Evolutionary conservation across 1,284 basidiomycete species (phyloP).

Genomic region (Cutaneotrichosporon cavernicola): DNA sequence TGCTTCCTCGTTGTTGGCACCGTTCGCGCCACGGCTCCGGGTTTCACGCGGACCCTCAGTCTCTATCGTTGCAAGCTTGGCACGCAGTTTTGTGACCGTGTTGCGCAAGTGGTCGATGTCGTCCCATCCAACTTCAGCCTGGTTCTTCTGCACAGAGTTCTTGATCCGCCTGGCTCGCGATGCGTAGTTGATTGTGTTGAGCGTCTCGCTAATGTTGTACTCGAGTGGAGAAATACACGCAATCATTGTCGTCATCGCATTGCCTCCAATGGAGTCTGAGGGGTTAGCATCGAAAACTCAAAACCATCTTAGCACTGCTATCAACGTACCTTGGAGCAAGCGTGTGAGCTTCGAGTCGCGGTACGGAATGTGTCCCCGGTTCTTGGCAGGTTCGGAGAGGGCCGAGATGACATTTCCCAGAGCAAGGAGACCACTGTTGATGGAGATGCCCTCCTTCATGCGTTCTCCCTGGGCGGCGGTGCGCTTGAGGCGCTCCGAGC

Average conservation of each 20-base stretch:
- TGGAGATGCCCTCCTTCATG: conserved; percentile 94
- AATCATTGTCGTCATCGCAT: conserved; percentile 97
- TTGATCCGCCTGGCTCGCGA: conserved; percentile 97
- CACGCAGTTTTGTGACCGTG: conserved; percentile 73
- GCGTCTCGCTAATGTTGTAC: conserved; percentile 90
- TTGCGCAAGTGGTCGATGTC: conserved; percentile 94
- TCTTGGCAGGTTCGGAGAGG: conserved; percentile 79
- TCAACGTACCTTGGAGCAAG: conserved; percentile 63
- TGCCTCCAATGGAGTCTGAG: conserved; percentile 90
- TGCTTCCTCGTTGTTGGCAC: conserved; percentile 61
- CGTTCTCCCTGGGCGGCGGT: conserved; percentile 91
- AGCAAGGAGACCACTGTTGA: conserved; percentile 94
- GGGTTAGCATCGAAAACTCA: neutral
- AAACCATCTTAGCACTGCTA: conserved; percentile 2
- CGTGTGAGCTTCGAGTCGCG: conserved; percentile 96
- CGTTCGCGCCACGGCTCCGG: conserved; percentile 57
- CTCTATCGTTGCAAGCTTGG: conserved; percentile 49
- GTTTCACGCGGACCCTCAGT: conserved; percentile 4
- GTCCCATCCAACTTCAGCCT: conserved; percentile 97
- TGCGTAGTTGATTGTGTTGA: conserved; percentile 97
- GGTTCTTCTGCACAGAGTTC: conserved; percentile 87
- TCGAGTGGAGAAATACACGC: conserved; percentile 92
- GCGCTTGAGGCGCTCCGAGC: conserved; percentile 92
- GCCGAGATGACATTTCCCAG: conserved; percentile 98
- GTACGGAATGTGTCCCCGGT: conserved; percentile 76